Conservation (phyloP, 176 grass and related monocot species). For the Aegilops tauschii region DNA sequence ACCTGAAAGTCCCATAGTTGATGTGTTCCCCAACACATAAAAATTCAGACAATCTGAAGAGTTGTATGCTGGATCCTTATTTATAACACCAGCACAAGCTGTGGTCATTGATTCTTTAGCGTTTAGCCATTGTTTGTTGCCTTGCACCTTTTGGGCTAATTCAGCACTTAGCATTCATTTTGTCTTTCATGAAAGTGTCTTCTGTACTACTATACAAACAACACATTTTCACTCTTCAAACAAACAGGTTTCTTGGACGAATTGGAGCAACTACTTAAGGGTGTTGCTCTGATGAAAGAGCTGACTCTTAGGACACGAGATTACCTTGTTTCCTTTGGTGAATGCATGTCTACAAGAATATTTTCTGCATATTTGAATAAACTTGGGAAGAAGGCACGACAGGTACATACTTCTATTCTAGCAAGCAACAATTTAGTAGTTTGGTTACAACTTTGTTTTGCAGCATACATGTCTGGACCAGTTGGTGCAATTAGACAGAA, state of each 20-base stretch:
- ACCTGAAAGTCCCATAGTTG: not conserved
- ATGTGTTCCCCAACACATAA: not conserved
- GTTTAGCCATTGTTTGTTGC: too few relatives aligned
- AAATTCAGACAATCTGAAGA: not conserved
- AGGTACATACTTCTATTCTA: too few relatives aligned
- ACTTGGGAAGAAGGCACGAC: too few relatives aligned
- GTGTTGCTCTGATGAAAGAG: constrained; percentile 97
- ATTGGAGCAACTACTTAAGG: constrained; percentile 90
- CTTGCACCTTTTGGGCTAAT: too few relatives aligned
- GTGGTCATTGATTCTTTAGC: not conserved
- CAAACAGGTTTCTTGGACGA: not conserved
- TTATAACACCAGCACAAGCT: not conserved
- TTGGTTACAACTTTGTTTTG: too few relatives aligned
- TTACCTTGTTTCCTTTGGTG: constrained; percentile 92
- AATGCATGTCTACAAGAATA: constrained; percentile 51
- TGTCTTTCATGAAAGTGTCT: too few relatives aligned
- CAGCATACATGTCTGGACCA: too few relatives aligned
- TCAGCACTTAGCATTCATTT: not conserved
- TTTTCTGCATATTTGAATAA: too few relatives aligned
- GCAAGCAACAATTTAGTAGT: too few relatives aligned
- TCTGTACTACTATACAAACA: too few relatives aligned
- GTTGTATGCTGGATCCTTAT: not conserved
- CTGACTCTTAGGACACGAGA: constrained; percentile 72
- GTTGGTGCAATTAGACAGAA: too few relatives aligned
- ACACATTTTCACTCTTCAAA: too few relatives aligned